Conservation (phyloP, 208 protist genomes). For the Herpetomonas tarakana region DNA sequence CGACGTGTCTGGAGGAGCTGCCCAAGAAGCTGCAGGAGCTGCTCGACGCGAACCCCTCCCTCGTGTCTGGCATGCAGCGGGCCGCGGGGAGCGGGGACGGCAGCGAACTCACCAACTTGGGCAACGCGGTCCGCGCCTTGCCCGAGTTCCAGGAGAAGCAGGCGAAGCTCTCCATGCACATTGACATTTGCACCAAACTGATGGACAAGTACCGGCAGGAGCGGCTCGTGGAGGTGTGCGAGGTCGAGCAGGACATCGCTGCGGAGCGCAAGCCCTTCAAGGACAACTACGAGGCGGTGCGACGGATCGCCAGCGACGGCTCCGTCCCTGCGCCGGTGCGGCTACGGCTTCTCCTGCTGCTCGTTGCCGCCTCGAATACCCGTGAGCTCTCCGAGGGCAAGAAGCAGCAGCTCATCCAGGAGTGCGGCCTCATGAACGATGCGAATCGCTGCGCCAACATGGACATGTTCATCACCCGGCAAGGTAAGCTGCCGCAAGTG, state of each 20-base stretch:
- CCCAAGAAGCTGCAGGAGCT: constrained; percentile 55
- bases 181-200: constrained; percentile 79
- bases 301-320: constrained; percentile 30
- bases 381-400: constrained; percentile 62
- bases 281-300: constrained; percentile 39
- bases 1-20: constrained; percentile 50
- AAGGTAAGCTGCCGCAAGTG: constrained; percentile 32
- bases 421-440: constrained; percentile 41
- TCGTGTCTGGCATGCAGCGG: constrained; percentile 31
- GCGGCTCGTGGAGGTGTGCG: constrained; percentile 51
- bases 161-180: constrained; percentile 70
- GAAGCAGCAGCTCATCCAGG: constrained; percentile 59
- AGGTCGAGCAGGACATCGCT: constrained; percentile 70
- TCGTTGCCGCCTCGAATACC: constrained; percentile 40
- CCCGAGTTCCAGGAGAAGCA: constrained; percentile 76
- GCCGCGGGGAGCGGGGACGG: constrained; percentile 6
- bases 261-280: constrained; percentile 45
- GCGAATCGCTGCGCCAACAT: constrained; percentile 33
- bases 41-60: constrained; percentile 49
- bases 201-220: constrained; percentile 57
- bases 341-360: constrained; percentile 51
- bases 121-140: constrained; percentile 55
- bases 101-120: constrained; percentile 33
- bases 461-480: constrained; percentile 31
- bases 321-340: constrained; percentile 47